These are phyloP conservation scores for Cucumis hystrix DNA, from an alignment of 306 rosid genomes.

Conservation along the genomic window DNA sequence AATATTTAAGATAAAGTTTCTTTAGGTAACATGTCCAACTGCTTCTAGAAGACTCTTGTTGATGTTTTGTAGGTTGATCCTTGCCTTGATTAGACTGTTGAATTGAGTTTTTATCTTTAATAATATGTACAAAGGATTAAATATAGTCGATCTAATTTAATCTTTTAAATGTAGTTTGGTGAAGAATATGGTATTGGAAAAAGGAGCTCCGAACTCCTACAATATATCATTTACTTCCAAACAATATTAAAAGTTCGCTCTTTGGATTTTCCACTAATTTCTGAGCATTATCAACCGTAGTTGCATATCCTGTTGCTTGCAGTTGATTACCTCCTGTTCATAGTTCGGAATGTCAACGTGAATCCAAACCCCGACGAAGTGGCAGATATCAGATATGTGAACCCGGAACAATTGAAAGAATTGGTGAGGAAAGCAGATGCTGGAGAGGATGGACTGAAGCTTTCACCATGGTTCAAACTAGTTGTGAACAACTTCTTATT, in stretches of 20 bases:
- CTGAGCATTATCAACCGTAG: neutral
- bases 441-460: slow-evolving; percentile 85
- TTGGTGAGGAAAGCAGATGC: slow-evolving; percentile 83
- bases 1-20: no score
- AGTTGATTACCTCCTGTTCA: slow-evolving; percentile 93
- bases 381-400: slow-evolving; percentile 61
- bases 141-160: neutral
- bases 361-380: slow-evolving; percentile 92
- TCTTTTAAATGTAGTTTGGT: neutral
- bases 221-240: neutral
- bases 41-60: neutral
- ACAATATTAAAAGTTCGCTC: neutral
- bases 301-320: slow-evolving; percentile 8
- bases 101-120: neutral
- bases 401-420: slow-evolving; percentile 68
- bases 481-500: slow-evolving; percentile 88
- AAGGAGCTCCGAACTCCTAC: neutral
- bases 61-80: neutral
- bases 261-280: neutral
- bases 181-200: neutral
- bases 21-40: neutral
- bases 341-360: slow-evolving; percentile 50
- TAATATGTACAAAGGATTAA: neutral
- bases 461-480: slow-evolving; percentile 95
- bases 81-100: neutral